Percentiles rank a stretch among this genome's conserved stretches.
These are phyloP conservation scores for Fusarium siculi DNA, from an alignment of 2,329 filamentous ascomycete genomes.

Conservation along the genomic window DNA sequence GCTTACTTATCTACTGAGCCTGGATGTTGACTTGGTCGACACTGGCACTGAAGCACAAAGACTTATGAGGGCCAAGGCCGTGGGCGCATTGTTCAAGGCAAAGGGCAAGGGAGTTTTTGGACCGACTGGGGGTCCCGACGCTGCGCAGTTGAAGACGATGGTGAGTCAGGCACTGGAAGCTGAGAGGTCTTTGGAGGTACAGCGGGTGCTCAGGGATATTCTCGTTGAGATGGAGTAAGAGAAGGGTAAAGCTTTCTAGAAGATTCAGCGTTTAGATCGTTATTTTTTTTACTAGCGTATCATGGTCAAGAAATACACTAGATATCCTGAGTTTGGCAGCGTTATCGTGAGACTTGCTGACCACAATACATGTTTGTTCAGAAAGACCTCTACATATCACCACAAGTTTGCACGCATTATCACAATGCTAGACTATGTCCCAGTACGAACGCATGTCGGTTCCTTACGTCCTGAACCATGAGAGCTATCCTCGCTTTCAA, in stretches of 20 bases:
- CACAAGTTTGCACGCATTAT: not conserved
- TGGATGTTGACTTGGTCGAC: conserved; percentile 59
- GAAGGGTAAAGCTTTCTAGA: not conserved
- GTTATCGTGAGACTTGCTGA: no score
- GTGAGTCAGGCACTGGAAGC: conserved; percentile 50
- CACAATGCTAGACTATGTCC: not conserved
- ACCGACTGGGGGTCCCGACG: conserved; percentile 30
- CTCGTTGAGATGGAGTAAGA: conserved; percentile 44
- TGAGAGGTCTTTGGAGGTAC: conserved; percentile 59
- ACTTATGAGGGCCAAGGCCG: conserved; percentile 57
- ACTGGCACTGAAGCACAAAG: conserved; percentile 64
- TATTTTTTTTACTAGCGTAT: not conserved
- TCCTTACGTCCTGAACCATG: not conserved
- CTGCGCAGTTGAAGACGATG: conserved; percentile 47
- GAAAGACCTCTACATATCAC: no score
- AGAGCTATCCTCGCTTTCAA: not conserved
- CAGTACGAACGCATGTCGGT: not conserved
- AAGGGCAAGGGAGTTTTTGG: conserved; percentile 58
- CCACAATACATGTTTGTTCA: not conserved
- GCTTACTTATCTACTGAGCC: conserved; percentile 56
- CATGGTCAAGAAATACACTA: not conserved
- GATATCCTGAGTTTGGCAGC: not conserved
- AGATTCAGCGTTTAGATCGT: not conserved
- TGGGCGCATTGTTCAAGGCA: conserved; percentile 55
- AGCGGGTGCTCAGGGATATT: conserved; percentile 55